Evolutionary conservation across 2,329 filamentous ascomycete genomes (phyloP).

Genomic region (Dactylellina parvicollis): DNA sequence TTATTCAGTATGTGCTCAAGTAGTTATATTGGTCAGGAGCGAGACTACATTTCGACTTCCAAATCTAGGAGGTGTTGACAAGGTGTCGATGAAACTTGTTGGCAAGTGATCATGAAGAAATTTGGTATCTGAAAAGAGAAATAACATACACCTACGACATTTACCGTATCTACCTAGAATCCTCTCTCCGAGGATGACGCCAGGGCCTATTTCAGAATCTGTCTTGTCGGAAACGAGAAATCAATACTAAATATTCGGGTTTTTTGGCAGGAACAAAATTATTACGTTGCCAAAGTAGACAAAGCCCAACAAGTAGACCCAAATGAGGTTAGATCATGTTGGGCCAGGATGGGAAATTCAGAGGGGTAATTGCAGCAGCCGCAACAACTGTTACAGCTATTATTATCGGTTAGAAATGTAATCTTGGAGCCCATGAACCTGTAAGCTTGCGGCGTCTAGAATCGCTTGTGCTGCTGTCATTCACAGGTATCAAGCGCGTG

Average conservation of each 20-base stretch:
- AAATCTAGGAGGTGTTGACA: conserved; percentile 31
- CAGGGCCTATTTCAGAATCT: neutral
- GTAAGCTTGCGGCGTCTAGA: conserved; percentile 30
- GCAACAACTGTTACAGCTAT: conserved; percentile 46
- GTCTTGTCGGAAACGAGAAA: neutral
- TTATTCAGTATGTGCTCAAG: neutral
- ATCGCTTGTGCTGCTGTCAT: conserved; percentile 36
- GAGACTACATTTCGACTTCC: conserved; percentile 10
- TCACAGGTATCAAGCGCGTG: conserved; percentile 37
- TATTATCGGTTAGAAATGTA: conserved; percentile 1
- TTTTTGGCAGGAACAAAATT: neutral
- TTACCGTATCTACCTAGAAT: conserved; percentile 12
- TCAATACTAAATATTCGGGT: neutral
- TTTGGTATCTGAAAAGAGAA: conserved; percentile 33
- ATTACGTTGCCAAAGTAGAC: neutral
- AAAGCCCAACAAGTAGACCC: neutral
- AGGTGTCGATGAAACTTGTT: conserved; percentile 6
- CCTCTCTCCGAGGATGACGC: neutral
- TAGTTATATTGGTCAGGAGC: conserved; percentile 4
- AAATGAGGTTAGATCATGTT: neutral
- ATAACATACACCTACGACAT: neutral
- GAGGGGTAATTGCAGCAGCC: conserved; percentile 44
- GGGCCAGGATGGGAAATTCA: conserved; percentile 17
- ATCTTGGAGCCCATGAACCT: neutral
- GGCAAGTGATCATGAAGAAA: conserved; percentile 22